These are phyloP conservation scores for Gossypioides kirkii DNA, from an alignment of 345 rosid species.

Conservation along the genomic window DNA sequence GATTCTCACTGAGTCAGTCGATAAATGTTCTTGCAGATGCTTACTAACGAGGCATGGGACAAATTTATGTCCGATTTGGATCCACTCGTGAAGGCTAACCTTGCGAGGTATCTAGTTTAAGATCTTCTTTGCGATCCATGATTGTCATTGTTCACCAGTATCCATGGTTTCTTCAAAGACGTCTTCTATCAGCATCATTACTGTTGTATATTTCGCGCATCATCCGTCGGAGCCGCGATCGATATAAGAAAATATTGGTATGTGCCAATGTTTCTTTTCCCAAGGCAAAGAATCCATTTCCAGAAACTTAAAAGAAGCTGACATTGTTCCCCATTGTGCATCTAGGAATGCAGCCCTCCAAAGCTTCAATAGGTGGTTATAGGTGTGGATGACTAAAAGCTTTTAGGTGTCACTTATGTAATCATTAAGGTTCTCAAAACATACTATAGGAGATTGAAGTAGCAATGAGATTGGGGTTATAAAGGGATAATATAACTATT, in stretches of 20 bases:
- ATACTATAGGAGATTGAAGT: too few species aligned
- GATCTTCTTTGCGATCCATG: neutral
- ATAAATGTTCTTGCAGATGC: conserved; percentile 53
- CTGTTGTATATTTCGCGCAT: conserved; percentile 17
- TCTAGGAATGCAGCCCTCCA: conserved; percentile 19
- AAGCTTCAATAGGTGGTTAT: conserved; percentile 16
- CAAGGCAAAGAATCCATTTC: conserved; percentile 13
- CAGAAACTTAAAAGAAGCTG: neutral
- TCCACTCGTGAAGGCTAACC: conserved; percentile 74
- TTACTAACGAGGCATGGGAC: conserved; percentile 79
- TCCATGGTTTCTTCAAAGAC: conserved; percentile 12
- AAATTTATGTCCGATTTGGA: conserved; percentile 81
- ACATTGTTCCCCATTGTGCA: conserved; percentile 9
- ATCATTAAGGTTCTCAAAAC: too few species aligned
- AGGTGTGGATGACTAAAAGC: neutral
- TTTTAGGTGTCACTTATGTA: neutral
- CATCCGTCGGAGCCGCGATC: neutral
- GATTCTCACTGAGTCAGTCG: neutral
- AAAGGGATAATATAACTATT: neutral
- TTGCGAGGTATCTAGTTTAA: conserved; percentile 77
- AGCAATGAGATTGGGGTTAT: neutral
- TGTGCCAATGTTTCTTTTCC: conserved; percentile 20
- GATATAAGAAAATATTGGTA: neutral
- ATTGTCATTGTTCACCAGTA: conserved; percentile 4
- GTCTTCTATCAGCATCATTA: conserved; percentile 6